phyloP scores from a whole-genome alignment of 139 green algal species.

The Chlamydomonas urium region DNA sequence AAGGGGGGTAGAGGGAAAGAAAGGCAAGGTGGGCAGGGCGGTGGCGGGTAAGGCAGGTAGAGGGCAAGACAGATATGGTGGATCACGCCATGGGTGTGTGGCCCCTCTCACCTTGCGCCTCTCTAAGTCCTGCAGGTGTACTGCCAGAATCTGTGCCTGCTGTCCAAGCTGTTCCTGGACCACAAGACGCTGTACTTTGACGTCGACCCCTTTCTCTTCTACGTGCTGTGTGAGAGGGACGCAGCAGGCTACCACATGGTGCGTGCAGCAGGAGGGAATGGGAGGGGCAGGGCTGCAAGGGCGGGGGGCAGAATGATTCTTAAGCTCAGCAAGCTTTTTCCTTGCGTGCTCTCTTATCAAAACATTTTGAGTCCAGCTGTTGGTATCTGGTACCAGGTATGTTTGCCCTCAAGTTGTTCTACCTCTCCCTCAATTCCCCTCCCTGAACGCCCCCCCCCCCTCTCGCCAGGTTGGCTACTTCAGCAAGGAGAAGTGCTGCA shows the following conservation, averaged over 20 bases:
- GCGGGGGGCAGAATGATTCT: too few relatives aligned
- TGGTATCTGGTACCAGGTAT: too few relatives aligned
- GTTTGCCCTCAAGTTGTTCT: too few relatives aligned
- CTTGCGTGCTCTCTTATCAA: too few relatives aligned
- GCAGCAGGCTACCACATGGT: slow-evolving; percentile 51
- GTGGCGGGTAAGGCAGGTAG: neutral
- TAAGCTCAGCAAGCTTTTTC: neutral
- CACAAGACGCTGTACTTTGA: slow-evolving; percentile 99
- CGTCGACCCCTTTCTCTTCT: slow-evolving; percentile 99
- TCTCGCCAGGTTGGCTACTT: slow-evolving; percentile 82
- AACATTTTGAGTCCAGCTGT: too few relatives aligned
- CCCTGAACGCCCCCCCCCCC: too few relatives aligned
- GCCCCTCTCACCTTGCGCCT: too few relatives aligned
- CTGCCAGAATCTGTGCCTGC: slow-evolving; percentile 98
- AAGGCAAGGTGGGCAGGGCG: neutral
- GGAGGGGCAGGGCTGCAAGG: too few relatives aligned
- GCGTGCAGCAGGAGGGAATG: too few relatives aligned
- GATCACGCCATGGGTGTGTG: neutral
- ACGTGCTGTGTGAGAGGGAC: slow-evolving; percentile 96
- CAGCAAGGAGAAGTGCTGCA: slow-evolving; percentile 82
- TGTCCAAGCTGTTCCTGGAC: slow-evolving; percentile 98
- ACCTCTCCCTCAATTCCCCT: too few relatives aligned
- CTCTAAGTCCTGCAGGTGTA: slow-evolving; percentile 58
- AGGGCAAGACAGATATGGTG: neutral
- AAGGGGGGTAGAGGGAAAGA: too few relatives aligned